Conservation (phyloP, 345 rosid genomes). For the Moringa oleifera region DNA sequence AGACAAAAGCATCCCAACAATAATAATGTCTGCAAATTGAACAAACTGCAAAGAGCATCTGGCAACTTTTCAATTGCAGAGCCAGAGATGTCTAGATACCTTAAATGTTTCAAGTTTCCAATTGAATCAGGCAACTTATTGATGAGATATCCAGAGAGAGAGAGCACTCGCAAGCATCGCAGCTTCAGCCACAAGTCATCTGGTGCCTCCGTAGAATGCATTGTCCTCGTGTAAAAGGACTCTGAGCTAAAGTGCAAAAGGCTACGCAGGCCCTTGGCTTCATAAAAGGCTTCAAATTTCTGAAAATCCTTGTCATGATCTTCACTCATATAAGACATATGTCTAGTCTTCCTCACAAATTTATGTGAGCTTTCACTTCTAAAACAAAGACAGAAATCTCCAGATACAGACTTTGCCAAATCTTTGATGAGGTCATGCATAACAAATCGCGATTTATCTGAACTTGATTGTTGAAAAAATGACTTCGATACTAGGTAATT, state of each 20-base stretch:
- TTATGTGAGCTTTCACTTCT: conserved; percentile 14
- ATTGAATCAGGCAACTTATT: conserved; percentile 21
- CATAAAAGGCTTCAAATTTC: conserved; percentile 26
- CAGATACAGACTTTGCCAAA: conserved; percentile 30
- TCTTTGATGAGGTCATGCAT: conserved; percentile 39
- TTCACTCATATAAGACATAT: conserved; percentile 29
- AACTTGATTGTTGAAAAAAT: conserved; percentile 20
- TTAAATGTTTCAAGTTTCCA: no score
- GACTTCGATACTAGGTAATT: conserved; percentile 27
- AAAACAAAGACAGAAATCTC: conserved; percentile 24
- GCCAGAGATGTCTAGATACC: conserved; percentile 29
- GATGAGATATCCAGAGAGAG: conserved; percentile 23
- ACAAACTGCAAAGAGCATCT: conserved; percentile 21
- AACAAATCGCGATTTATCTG: conserved; percentile 15
- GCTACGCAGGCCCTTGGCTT: conserved; percentile 31
- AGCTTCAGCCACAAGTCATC: conserved; percentile 16
- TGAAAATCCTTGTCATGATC: conserved; percentile 15
- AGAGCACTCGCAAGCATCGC: conserved; percentile 31
- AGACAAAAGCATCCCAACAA: conserved; percentile 21
- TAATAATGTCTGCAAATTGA: conserved; percentile 31
- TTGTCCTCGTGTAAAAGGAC: conserved; percentile 25
- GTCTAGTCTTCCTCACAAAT: conserved; percentile 22
- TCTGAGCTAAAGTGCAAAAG: conserved; percentile 29
- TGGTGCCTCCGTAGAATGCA: conserved; percentile 20
- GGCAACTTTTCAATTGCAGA: conserved; percentile 27